phyloP scores from a whole-genome alignment of 2,329 filamentous ascomycete genomes.

The Microdochium bolleyi region DNA sequence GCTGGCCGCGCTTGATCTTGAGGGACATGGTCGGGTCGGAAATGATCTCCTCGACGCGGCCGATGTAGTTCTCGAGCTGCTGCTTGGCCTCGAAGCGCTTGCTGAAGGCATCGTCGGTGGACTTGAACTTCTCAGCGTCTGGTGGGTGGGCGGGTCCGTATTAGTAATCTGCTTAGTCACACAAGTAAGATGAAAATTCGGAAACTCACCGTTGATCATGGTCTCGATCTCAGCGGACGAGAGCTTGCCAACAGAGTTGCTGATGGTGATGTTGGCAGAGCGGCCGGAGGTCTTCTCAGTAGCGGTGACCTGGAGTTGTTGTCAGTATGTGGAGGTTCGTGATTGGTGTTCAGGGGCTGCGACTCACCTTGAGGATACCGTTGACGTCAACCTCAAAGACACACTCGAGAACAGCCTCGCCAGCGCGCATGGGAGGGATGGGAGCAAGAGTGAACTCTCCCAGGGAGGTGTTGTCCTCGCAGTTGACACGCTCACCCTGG shows the following conservation, averaged over 20 bases:
- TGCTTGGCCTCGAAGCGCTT: constrained; percentile 99
- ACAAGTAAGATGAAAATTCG: background rate
- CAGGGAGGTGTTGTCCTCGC: constrained; percentile 94
- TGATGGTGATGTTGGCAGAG: constrained; percentile 98
- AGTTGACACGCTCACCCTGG: constrained; percentile 97
- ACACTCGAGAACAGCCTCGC: constrained; percentile 92
- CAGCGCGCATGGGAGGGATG: constrained; percentile 80
- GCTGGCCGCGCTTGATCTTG: constrained; percentile 97
- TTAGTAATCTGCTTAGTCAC: constrained; percentile 6
- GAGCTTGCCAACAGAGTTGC: constrained; percentile 98
- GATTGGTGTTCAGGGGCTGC: no score
- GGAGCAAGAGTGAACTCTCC: constrained; percentile 96
- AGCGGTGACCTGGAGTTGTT: constrained; percentile 59
- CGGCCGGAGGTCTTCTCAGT: constrained; percentile 98
- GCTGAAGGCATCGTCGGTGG: constrained; percentile 94
- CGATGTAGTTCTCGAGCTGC: constrained; percentile 98
- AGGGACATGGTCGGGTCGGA: constrained; percentile 92
- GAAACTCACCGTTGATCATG: constrained; percentile 74
- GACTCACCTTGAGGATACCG: constrained; percentile 78
- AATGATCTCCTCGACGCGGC: constrained; percentile 96
- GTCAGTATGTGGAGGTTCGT: no score
- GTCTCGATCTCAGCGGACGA: constrained; percentile 90
- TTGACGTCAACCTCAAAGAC: constrained; percentile 99
- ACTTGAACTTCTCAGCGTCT: constrained; percentile 98
- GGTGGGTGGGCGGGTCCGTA: constrained; percentile 10